Percentiles rank a stretch among this genome's conserved stretches.
These are phyloP conservation scores for Fusarium musae DNA, from an alignment of 2,329 filamentous ascomycete genomes.

Conservation along the genomic window DNA sequence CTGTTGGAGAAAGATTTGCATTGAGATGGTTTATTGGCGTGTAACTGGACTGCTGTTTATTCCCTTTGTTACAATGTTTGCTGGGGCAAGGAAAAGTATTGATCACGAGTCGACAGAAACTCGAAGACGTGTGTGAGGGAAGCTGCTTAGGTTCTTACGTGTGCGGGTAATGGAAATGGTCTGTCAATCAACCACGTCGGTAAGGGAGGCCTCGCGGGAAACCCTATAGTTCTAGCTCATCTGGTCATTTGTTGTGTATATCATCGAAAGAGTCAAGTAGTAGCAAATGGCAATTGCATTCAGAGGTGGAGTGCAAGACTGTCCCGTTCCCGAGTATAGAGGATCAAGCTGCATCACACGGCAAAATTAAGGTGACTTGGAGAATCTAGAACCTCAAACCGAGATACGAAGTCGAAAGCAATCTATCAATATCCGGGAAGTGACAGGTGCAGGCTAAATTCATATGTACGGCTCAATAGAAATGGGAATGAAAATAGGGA, in stretches of 20 bases:
- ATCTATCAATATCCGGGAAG: not conserved
- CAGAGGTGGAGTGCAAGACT: not conserved
- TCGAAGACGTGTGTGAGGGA: not conserved
- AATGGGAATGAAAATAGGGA: not conserved
- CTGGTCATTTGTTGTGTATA: not conserved
- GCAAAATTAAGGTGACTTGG: not conserved
- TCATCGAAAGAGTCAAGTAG: not conserved
- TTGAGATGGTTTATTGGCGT: not conserved
- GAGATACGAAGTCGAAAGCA: not conserved
- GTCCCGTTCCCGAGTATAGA: not conserved
- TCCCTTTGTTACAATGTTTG: not conserved
- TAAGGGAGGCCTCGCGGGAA: not conserved
- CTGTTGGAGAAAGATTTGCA: not conserved
- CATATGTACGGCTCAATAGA: not conserved
- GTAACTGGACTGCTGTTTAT: not conserved
- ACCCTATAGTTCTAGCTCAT: not conserved
- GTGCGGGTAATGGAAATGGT: not conserved
- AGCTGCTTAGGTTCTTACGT: not conserved
- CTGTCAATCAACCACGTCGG: not conserved
- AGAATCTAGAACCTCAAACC: not conserved
- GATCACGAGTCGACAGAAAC: not conserved
- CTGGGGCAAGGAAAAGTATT: constrained; percentile 16
- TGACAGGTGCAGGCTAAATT: constrained; percentile 12
- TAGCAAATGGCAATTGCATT: not conserved
- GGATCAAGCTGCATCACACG: not conserved